These are phyloP conservation scores for Isabelozyma heimii DNA, from an alignment of 805 yeast genomes.

Conservation along the genomic window DNA sequence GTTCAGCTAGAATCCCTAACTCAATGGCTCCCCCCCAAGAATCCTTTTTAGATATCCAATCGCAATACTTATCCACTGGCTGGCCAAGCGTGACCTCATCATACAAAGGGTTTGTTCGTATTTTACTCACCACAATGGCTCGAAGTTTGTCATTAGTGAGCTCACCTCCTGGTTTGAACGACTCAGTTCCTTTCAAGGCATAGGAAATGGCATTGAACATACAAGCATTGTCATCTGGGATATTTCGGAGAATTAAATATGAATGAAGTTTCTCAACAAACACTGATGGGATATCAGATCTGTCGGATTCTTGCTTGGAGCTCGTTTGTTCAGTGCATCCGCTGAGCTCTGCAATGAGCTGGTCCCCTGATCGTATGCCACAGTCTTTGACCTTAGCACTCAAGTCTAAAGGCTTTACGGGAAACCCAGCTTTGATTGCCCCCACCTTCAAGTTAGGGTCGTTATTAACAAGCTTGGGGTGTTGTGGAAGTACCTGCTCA, in stretches of 20 bases:
- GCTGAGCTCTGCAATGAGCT: conserved; percentile 38
- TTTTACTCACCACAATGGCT: conserved; percentile 46
- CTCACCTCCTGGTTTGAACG: conserved; percentile 11
- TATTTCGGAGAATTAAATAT: conserved; percentile 49
- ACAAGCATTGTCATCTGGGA: conserved; percentile 80
- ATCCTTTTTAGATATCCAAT: conserved; percentile 58
- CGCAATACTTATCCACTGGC: conserved; percentile 44
- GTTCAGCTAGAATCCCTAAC: conserved; percentile 55
- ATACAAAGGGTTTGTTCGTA: conserved; percentile 43
- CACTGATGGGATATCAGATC: conserved; percentile 18
- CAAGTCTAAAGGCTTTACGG: conserved; percentile 48
- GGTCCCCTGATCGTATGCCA: conserved; percentile 61
- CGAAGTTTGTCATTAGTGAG: conserved; percentile 51
- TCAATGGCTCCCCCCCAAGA: conserved; percentile 89
- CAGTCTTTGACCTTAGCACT: conserved; percentile 27
- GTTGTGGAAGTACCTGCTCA: neutral
- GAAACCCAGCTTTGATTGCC: conserved; percentile 54
- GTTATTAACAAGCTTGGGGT: neutral
- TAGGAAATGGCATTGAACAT: conserved; percentile 65
- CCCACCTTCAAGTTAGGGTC: conserved; percentile 2
- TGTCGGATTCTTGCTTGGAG: neutral
- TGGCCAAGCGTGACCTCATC: conserved; percentile 58
- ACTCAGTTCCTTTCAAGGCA: conserved; percentile 30
- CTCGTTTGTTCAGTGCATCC: neutral
- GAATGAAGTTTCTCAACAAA: conserved; percentile 18